These are phyloP conservation scores for Melocanna baccifera DNA, from an alignment of 176 grass and related monocot genomes.

Conservation along the genomic window DNA sequence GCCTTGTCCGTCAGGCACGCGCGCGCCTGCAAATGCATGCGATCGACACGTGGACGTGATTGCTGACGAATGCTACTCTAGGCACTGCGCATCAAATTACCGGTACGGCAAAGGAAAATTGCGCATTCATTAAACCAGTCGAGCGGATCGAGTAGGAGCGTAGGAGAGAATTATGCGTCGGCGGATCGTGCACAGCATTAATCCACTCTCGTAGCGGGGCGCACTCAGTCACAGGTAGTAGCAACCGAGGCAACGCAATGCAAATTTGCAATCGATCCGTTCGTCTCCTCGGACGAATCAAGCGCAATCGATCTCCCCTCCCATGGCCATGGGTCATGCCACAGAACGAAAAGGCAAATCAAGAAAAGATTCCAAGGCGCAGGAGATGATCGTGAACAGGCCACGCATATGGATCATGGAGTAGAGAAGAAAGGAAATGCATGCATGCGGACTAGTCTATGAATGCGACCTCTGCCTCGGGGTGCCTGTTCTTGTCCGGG, in stretches of 20 bases:
- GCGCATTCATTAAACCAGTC: too few species aligned
- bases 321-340: too few species aligned
- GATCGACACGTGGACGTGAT: background rate
- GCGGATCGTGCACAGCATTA: background rate
- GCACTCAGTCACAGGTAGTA: too few species aligned
- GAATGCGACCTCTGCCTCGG: constrained; percentile 84
- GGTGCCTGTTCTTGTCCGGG: constrained; percentile 96
- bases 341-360: too few species aligned
- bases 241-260: too few species aligned
- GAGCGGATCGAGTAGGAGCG: too few species aligned
- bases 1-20: constrained; percentile 65
- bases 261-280: background rate
- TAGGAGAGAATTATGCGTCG: background rate
- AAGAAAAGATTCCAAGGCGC: background rate
- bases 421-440: background rate
- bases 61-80: background rate
- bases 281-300: background rate
- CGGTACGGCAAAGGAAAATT: background rate
- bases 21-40: constrained; percentile 52
- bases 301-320: background rate
- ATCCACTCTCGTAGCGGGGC: too few species aligned
- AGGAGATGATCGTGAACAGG: background rate
- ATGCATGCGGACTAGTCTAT: too few species aligned
- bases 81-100: background rate
- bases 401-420: background rate